Base-by-base conservation (phyloP, 2,329 filamentous ascomycete species). In the Penicillium sp. region DNA sequence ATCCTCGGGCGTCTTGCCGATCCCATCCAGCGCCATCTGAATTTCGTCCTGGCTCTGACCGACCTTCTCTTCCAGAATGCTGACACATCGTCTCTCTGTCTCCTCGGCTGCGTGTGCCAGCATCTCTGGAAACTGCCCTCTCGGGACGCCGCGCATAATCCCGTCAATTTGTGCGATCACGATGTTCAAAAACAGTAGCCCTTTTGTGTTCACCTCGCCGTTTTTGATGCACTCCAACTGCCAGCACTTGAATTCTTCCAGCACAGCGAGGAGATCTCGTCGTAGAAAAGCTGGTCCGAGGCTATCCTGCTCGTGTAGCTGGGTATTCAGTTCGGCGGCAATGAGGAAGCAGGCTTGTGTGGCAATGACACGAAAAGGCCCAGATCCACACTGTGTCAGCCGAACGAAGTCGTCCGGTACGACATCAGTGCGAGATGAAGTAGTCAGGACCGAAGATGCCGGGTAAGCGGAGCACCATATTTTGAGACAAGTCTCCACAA, bases 131-230 rank as follows among this genome's bases (percentile, higher is more conserved):
- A 72, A 21, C 5, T 72, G 64, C 0, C 68, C 56, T 4, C 60
- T 60, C 0, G 43, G 43, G 0, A 67, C 8, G 0, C 72, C 69
- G 3, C 51, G 54, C 42, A 64, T 56, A 1, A 76, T 54, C 0
- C 61, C 70, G 3, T 73, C 60, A 0, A 79, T 60, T 29, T 77
- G 67, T 0, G 67, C 63, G 4, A 50, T 49, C 1, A 75, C 49
- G 9, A 71, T 50, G 7, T 53, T 54, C 1, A 61, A 45, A 9
- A 79, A 63, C 13, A 80, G 33, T 27, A 72, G 72, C 0, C 73
- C 73, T 47, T 80, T 80, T 14, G 74, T 59, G 39, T 79, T 80
- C 0, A 75, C 79, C 56, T 80, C 75, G 2, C 75, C 77, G 0
- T 63, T 65, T 31, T 66, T 48, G n/a, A 79, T 62, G 7, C 59